Evolutionary conservation across 345 rosid species (phyloP).

Genomic region (Melastoma malabathricum): DNA sequence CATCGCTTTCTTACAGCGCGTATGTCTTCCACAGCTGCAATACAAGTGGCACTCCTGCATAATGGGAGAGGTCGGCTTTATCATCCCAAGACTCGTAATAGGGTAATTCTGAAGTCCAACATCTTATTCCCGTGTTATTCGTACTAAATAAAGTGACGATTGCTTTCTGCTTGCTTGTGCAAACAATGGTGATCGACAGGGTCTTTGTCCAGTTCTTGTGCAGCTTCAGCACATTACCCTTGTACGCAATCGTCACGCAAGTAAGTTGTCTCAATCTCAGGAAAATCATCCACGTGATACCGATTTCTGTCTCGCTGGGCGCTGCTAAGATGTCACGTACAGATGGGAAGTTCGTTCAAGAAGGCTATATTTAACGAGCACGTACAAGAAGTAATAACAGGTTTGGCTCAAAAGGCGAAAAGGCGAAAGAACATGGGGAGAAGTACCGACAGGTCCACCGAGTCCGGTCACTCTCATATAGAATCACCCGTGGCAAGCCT

Average conservation of each 20-base stretch:
- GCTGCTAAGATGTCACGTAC: background rate
- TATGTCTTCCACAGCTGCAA: constrained; percentile 31
- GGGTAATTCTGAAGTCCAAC: background rate
- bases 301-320: background rate
- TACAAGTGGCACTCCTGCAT: constrained; percentile 23
- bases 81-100: constrained; percentile 5
- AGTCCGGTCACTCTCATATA: no score
- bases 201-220: constrained; percentile 58
- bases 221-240: constrained; percentile 78
- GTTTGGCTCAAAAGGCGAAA: constrained; percentile 61
- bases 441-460: constrained; percentile 17
- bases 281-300: background rate
- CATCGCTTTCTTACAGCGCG: no score
- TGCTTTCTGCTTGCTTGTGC: no score
- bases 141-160: no score
- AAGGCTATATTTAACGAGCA: constrained; percentile 66
- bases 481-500: constrained; percentile 1
- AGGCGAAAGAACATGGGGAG: constrained; percentile 29
- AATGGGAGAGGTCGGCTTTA: constrained; percentile 1
- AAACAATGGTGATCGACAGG: constrained; percentile 13
- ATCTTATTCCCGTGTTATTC: background rate
- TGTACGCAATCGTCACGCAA: constrained; percentile 83
- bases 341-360: constrained; percentile 88
- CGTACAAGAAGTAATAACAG: constrained; percentile 42
- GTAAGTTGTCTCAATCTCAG: constrained; percentile 10